Base-by-base conservation (phyloP, 257 asterid genomes). In the Solanum peruvianum region DNA sequence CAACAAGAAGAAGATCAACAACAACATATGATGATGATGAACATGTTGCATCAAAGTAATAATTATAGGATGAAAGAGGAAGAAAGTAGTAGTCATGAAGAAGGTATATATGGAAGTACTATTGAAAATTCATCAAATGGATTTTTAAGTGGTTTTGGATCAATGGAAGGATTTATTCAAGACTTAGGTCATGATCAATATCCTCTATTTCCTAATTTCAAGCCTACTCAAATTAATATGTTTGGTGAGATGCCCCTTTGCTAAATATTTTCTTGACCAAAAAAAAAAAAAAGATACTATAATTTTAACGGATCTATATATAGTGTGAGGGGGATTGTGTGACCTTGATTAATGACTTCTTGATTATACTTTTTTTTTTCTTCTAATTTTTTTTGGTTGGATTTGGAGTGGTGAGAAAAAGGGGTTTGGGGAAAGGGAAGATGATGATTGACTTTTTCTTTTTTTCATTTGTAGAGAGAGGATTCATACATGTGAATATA, bases 221-320 rank as follows among this genome's bases (percentile, higher is more conserved):
- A 91, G 90, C 27, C 94, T 44, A 88, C 94, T 89, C 91, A 89
- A 13, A 81, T 88, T 80, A 91, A 89, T 86, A 44, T 89, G 70
- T 92, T 87, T 84, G 93, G 92, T 82, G 95, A 93, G 88, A 87
- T 92, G 92, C 89, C 89, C 73, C 90, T 93, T 83, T 91, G 88
- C 92, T 91, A 78, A 77, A 42, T 11, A 41, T 11, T 73, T 75
- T 75, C 56, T 75, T 39, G 52, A 41, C 35, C 35, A 27, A 27
- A 27, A 75, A 75, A 21, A 37, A 75, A 37, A 76, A 72, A 75
- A 21, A 42, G 7, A 3, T 6, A 44, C 35, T 80, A 47, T 16
- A 69, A 14, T 78, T 45, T 78, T 29, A 47, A 47, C 85, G 33
- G 25, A 44, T 70, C 76, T 33, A 80, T 58, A 20, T 8, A 58